A percentile compares a stretch with the other conserved stretches of the same genome.
phyloP scores from a whole-genome alignment of 2,329 filamentous ascomycete species.

The Phaeosphaeria sp. region DNA sequence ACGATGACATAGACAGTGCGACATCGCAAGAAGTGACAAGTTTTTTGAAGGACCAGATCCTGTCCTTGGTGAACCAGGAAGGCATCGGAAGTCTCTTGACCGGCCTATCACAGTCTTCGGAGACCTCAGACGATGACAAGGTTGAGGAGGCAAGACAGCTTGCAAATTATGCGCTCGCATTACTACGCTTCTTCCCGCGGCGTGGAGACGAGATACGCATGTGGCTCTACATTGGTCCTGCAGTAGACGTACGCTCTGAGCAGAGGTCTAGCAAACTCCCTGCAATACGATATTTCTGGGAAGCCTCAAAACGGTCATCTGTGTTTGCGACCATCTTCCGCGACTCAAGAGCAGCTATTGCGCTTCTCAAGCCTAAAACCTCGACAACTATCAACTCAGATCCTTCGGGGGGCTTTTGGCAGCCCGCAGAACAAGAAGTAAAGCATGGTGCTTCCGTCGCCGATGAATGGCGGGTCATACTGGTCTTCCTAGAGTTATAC shows the following conservation, averaged over 20 bases:
- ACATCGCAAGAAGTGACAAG: constrained; percentile 38
- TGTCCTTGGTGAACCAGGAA: constrained; percentile 75
- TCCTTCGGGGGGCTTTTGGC: constrained; percentile 34
- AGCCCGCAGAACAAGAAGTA: constrained; percentile 39
- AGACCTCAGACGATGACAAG: constrained; percentile 42
- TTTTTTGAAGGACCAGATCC: constrained; percentile 69
- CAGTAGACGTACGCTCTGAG: constrained; percentile 56
- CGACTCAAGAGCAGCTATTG: constrained; percentile 65
- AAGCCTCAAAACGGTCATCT: constrained; percentile 63
- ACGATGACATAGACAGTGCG: constrained; percentile 17
- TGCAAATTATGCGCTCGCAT: constrained; percentile 83
- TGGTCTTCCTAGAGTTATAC: constrained; percentile 93
- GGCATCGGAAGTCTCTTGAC: constrained; percentile 71
- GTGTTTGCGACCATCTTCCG: constrained; percentile 64
- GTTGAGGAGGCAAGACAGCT: constrained; percentile 72
- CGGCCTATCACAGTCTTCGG: constrained; percentile 47
- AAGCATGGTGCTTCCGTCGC: constrained; percentile 52
- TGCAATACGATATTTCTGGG: constrained; percentile 86
- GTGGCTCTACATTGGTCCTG: constrained; percentile 84
- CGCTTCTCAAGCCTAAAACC: constrained; percentile 57
- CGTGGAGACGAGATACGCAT: constrained; percentile 89
- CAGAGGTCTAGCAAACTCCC: constrained; percentile 56
- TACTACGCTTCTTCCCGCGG: constrained; percentile 83
- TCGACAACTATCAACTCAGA: constrained; percentile 7
- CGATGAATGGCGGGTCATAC: constrained; percentile 84